These are phyloP conservation scores for Paracamarosporium sp. DNA, from an alignment of 2,329 filamentous ascomycete species.

Conservation along the genomic window DNA sequence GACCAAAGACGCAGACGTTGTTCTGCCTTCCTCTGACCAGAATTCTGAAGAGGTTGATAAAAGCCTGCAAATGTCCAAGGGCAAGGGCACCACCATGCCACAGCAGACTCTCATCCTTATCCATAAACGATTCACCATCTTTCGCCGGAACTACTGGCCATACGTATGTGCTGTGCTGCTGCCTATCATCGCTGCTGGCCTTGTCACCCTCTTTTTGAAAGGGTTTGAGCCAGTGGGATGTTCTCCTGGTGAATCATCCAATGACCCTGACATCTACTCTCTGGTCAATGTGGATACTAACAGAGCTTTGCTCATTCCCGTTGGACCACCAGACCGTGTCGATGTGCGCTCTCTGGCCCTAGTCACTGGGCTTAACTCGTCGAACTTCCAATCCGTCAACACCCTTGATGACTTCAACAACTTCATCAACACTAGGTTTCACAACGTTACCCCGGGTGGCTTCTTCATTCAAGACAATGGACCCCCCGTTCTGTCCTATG, in stretches of 20 bases:
- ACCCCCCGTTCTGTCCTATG: slow-evolving; percentile 73
- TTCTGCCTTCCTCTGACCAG: slow-evolving; percentile 29
- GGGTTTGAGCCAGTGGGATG: slow-evolving; percentile 59
- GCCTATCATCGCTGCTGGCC: slow-evolving; percentile 78
- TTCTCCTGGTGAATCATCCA: slow-evolving; percentile 47
- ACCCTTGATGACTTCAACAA: slow-evolving; percentile 72
- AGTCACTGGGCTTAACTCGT: slow-evolving; percentile 29
- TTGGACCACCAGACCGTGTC: slow-evolving; percentile 47
- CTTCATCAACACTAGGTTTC: slow-evolving; percentile 68
- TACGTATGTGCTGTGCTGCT: slow-evolving; percentile 77
- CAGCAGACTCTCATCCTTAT: slow-evolving; percentile 78
- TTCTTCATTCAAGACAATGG: slow-evolving; percentile 74
- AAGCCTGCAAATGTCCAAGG: slow-evolving; percentile 64
- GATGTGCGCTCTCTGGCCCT: slow-evolving; percentile 36
- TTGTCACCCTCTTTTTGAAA: slow-evolving; percentile 79
- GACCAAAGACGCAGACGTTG: slow-evolving; percentile 27
- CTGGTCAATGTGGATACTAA: slow-evolving; percentile 29
- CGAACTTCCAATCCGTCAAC: slow-evolving; percentile 62
- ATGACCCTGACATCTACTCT: slow-evolving; percentile 38
- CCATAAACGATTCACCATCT: slow-evolving; percentile 76
- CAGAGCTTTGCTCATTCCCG: slow-evolving; percentile 40
- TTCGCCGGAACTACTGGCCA: slow-evolving; percentile 79
- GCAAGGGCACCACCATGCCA: slow-evolving; percentile 71
- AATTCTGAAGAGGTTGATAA: slow-evolving; percentile 36
- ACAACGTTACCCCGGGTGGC: slow-evolving; percentile 76